These are phyloP conservation scores for Hemileia vastatrix DNA, from an alignment of 1,284 basidiomycete genomes.

Conservation along the genomic window DNA sequence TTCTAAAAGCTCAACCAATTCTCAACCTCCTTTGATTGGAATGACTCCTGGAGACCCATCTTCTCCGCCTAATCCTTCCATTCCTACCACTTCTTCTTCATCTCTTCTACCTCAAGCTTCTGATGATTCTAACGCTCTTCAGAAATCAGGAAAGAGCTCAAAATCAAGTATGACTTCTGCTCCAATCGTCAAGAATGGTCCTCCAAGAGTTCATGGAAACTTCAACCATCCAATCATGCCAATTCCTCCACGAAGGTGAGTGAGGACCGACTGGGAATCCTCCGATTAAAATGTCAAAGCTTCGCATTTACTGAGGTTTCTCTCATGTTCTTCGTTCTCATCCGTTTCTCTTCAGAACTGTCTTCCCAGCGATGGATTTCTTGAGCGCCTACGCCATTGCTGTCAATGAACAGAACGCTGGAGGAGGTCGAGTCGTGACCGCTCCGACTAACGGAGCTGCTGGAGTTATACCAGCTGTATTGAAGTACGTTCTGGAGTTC, in stretches of 20 bases:
- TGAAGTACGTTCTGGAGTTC: conserved; percentile 40
- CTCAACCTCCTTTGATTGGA: background rate
- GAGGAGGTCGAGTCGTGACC: conserved; percentile 24
- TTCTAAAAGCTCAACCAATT: background rate
- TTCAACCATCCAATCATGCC: too few relatives aligned
- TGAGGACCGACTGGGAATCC: too few relatives aligned
- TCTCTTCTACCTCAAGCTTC: too few relatives aligned
- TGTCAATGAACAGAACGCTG: conserved; percentile 41
- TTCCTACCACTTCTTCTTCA: too few relatives aligned
- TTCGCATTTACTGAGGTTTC: background rate
- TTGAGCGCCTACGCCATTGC: conserved; percentile 40
- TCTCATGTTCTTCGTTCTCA: background rate
- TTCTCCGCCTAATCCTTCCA: background rate
- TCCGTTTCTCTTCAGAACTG: conserved; percentile 20
- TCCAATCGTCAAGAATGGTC: too few relatives aligned
- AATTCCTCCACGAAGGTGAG: too few relatives aligned
- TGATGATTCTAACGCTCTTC: too few relatives aligned
- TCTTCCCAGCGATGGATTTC: conserved; percentile 40
- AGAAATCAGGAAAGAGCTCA: too few relatives aligned
- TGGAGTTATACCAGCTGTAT: conserved; percentile 52
- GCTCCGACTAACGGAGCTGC: conserved; percentile 46
- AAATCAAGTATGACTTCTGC: too few relatives aligned
- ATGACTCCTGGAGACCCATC: background rate
- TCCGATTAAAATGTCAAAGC: too few relatives aligned
- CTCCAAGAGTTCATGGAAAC: too few relatives aligned